Base-by-base conservation (phyloP, 139 green algal genomes). In the Klebsormidium nitens region DNA sequence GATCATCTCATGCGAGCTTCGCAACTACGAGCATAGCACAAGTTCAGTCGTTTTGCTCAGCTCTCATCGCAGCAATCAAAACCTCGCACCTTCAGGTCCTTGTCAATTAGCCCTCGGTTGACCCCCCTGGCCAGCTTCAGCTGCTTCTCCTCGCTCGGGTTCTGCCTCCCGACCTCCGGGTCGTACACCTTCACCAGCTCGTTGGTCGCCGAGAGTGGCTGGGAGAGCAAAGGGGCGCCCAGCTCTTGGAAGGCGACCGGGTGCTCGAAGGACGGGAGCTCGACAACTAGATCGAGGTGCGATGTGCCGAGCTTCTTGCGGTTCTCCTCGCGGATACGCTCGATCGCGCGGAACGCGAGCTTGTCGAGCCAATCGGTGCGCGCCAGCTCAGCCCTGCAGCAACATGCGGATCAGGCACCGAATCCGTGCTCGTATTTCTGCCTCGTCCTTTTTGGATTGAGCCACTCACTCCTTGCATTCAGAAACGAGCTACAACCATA, bases 111-210 rank as follows among this genome's bases (percentile, higher is more conserved):
- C 35, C 71, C 62, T 6, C 58, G 40, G 4, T 19, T 3, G 5
- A 29, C 36, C 29, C 6, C 79, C 14, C 92, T 82, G 0, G 89
- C 91, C 66, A 97, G 79, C 83, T 96, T 97, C 69, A 91, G 85
- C 1, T 91, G 89, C 87, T 96, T 96, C 26, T 89, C 74, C 81
- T 97, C 92, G 0, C 87, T 75, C 0, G 91, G 91, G 76, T 94
- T 95, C 1, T 83, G 86, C 38, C 6, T 17, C 26, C 50, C 70
- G 26, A 96, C 77, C 82, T 92, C 79, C 1, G 65, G 44, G 44
- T 72, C 59, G 11, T 36, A 82, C 44, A 87, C 31, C 11, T 47
- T 52, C 4, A 68, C 72, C 50, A 80, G 65, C 61, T 74, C 65
- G 61, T 70, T 49, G 32, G 50, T 78, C 46, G 38, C 64, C 66